phyloP scores from a whole-genome alignment of 1,284 basidiomycete species.

The Trichosporon sp. region DNA sequence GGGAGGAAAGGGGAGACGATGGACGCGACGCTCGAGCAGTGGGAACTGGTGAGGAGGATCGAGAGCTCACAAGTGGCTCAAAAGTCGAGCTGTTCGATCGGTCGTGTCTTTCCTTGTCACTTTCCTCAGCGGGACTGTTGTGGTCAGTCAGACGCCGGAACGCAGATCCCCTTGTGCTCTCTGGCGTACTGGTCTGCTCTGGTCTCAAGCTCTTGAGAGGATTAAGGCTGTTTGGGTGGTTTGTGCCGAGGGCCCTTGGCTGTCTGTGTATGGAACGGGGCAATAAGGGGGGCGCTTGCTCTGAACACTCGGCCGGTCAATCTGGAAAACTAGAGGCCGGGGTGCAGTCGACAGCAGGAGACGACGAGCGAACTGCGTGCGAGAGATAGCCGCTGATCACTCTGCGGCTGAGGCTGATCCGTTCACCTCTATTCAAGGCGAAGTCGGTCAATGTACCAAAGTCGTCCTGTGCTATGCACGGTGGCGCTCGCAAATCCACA shows the following conservation, averaged over 20 bases:
- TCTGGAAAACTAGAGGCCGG: neutral
- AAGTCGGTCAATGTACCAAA: neutral
- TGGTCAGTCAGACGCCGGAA: neutral
- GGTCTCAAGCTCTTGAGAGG: neutral
- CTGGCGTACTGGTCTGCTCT: neutral
- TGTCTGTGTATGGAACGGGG: slow-evolving; percentile 1
- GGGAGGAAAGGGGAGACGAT: neutral
- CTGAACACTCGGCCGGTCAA: neutral
- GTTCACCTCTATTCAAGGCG: neutral
- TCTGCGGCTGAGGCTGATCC: neutral
- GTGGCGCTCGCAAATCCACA: neutral
- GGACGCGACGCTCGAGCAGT: neutral
- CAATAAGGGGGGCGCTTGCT: neutral
- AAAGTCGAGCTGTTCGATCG: slow-evolving; percentile 14
- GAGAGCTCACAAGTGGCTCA: neutral
- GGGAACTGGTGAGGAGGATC: neutral
- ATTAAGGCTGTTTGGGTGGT: neutral
- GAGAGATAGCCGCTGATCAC: neutral
- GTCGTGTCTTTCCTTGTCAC: slow-evolving; percentile 12
- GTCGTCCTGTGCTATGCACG: slow-evolving; percentile 7
- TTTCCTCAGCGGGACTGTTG: neutral
- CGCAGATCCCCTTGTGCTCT: neutral
- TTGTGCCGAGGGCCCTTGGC: slow-evolving; percentile 2
- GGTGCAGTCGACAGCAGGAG: neutral
- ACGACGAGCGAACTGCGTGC: neutral